Conservation (phyloP, 805 yeast species). For the Metschnikowia vanudenii region DNA sequence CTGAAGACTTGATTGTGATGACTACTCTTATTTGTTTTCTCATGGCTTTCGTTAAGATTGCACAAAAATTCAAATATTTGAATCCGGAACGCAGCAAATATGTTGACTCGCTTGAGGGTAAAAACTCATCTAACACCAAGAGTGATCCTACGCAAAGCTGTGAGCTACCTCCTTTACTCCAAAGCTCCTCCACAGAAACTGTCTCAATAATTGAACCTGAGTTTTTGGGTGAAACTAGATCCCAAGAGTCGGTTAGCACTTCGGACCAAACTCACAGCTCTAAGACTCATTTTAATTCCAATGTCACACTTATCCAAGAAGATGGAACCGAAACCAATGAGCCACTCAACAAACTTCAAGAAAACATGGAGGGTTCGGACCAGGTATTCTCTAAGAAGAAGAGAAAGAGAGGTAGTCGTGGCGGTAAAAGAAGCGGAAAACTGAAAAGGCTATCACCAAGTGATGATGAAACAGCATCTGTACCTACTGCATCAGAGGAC, state of each 20-base stretch:
- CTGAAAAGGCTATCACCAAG: conserved; percentile 25
- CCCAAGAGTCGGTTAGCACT: neutral
- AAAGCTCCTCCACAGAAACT: conserved; percentile 2
- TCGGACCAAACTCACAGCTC: neutral
- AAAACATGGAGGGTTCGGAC: conserved; percentile 12
- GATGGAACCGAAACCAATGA: conserved; percentile 1
- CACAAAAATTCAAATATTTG: conserved; percentile 11
- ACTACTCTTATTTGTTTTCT: conserved; percentile 35
- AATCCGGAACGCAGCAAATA: conserved; percentile 4
- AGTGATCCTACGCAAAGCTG: neutral
- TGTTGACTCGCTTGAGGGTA: neutral
- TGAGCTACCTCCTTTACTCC: neutral
- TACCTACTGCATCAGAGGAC: conserved; percentile 11
- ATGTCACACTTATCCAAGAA: neutral
- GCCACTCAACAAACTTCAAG: neutral
- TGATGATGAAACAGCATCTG: conserved; percentile 30
- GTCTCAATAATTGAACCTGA: neutral
- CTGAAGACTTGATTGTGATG: conserved; percentile 53
- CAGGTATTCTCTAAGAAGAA: conserved; percentile 43
- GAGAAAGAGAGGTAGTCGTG: conserved; percentile 82
- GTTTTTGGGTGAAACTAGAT: neutral
- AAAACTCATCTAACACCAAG: neutral
- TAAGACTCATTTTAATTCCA: neutral
- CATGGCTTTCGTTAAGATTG: conserved; percentile 30
- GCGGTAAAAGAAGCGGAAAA: conserved; percentile 60